A percentile compares a stretch with the other conserved stretches of the same genome.
Evolutionary conservation across 768 basidiomycete species (phyloP).

Genomic region (Botryobasidium botryosum): DNA sequence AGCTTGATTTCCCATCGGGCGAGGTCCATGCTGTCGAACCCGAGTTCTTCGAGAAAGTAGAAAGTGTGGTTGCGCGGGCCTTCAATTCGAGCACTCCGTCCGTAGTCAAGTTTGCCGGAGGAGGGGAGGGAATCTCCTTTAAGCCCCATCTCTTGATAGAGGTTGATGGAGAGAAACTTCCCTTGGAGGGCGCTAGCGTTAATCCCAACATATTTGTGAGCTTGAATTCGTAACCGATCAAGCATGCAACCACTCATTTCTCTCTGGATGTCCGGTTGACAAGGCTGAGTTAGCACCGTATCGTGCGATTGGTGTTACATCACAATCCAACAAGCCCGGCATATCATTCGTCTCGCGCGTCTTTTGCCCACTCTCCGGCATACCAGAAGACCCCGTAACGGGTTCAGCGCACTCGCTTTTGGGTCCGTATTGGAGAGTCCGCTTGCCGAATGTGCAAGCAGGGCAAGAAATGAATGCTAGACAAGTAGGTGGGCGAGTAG

Average conservation of each 20-base stretch:
- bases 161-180: slow-evolving; percentile 13
- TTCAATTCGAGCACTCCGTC: slow-evolving; percentile 1
- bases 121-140: slow-evolving; percentile 7
- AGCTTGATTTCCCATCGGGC: slow-evolving; percentile 17
- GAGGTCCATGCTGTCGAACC: slow-evolving; percentile 3
- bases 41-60: neutral
- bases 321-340: neutral
- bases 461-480: too few relatives aligned
- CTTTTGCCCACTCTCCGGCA: slow-evolving; percentile 15
- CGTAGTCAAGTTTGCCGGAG: slow-evolving; percentile 10
- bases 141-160: slow-evolving; percentile 14
- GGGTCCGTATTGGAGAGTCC: slow-evolving; percentile 19
- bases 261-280: neutral
- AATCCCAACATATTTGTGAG: too few relatives aligned
- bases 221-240: slow-evolving; percentile 14
- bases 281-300: slow-evolving; percentile 5
- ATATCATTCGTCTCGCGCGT: slow-evolving; percentile 18
- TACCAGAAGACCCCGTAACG: slow-evolving; percentile 20
- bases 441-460: too few relatives aligned
- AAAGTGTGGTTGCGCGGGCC: neutral
- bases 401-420: slow-evolving; percentile 19
- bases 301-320: neutral
- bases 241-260: neutral
- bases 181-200: slow-evolving; percentile 12
- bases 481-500: too few relatives aligned